These are phyloP conservation scores for Hypoxylon sp. DNA, from an alignment of 2,329 filamentous ascomycete species.

Conservation along the genomic window DNA sequence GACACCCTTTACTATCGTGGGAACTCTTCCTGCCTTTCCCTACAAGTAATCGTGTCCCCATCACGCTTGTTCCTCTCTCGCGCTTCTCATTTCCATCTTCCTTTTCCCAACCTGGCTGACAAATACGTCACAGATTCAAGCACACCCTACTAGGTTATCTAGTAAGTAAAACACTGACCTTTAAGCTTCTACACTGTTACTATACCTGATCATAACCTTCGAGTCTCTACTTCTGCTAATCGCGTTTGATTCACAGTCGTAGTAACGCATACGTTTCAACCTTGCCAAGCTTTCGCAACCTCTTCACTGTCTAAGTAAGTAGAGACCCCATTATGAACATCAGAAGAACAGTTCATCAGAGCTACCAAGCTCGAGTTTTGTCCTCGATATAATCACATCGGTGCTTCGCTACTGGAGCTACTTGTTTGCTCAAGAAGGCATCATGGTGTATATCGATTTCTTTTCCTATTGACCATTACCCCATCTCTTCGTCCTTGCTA, in stretches of 20 bases:
- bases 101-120: background rate
- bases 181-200: background rate
- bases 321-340: background rate
- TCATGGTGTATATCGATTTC: background rate
- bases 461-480: background rate
- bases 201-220: background rate
- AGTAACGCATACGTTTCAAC: background rate
- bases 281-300: too few relatives aligned
- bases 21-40: too few relatives aligned
- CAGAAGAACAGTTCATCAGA: background rate
- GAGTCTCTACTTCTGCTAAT: background rate
- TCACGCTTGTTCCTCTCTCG: background rate
- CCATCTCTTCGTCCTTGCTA: background rate
- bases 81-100: background rate
- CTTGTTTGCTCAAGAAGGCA: background rate
- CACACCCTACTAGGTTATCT: background rate
- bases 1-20: slow-evolving; percentile 3
- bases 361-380: background rate
- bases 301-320: background rate
- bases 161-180: background rate
- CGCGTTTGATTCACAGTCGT: background rate
- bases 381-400: background rate
- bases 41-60: background rate
- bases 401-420: background rate
- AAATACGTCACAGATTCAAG: background rate